Conservation (phyloP, 257 asterid species). For the Scutellaria barbata region DNA sequence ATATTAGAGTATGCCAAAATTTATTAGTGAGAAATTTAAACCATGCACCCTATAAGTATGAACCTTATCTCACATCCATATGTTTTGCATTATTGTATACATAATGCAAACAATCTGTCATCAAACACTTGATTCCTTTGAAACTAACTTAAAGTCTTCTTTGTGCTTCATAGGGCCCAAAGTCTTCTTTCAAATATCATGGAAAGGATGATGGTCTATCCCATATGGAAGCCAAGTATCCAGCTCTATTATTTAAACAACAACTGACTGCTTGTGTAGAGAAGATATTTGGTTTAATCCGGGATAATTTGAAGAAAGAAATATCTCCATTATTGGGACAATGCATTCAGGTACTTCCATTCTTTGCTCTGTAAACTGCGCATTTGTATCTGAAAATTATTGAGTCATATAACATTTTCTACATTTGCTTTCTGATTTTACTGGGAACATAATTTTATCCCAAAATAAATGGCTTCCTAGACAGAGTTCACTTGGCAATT, state of each 20-base stretch:
- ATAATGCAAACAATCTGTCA: neutral
- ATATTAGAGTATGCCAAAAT: neutral
- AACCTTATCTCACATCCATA: slow-evolving; percentile 15
- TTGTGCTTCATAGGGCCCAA: slow-evolving; percentile 60
- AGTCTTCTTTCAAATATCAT: slow-evolving; percentile 66
- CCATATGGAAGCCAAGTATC: slow-evolving; percentile 92
- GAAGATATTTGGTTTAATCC: slow-evolving; percentile 92
- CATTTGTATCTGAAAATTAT: slow-evolving; percentile 4
- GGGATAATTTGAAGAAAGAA: slow-evolving; percentile 98
- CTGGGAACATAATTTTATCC: neutral
- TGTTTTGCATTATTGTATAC: slow-evolving; percentile 6
- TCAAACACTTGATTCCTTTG: slow-evolving; percentile 23
- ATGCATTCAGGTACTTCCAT: slow-evolving; percentile 81
- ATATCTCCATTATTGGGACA: slow-evolving; percentile 81
- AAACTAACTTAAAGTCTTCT: slow-evolving; percentile 24
- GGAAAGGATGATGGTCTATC: slow-evolving; percentile 82
- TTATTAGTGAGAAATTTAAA: neutral
- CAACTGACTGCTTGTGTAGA: slow-evolving; percentile 95
- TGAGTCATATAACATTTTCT: neutral
- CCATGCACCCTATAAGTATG: slow-evolving; percentile 9
- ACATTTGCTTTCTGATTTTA: slow-evolving; percentile 14
- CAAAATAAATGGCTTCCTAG: slow-evolving; percentile 13
- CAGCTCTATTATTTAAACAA: slow-evolving; percentile 88
- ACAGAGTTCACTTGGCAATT: neutral
- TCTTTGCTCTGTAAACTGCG: slow-evolving; percentile 18